Conservation (phyloP, 495 filamentous ascomycete genomes). For the Trichoderma erinaceum region DNA sequence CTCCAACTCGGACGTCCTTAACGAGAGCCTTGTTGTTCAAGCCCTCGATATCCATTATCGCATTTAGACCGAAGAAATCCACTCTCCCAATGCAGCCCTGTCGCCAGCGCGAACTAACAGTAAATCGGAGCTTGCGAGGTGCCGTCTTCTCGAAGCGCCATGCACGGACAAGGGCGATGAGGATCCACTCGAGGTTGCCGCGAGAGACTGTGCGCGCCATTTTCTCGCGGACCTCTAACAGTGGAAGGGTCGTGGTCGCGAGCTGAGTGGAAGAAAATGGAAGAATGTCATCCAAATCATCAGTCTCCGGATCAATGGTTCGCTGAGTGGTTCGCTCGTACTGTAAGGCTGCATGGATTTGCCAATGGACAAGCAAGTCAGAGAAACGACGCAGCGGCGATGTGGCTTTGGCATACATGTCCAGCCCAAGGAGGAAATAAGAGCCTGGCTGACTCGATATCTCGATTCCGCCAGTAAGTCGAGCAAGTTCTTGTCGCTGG, state of each 20-base stretch:
- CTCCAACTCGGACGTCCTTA: slow-evolving; percentile 38
- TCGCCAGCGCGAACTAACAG: slow-evolving; percentile 29
- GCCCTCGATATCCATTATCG: slow-evolving; percentile 26
- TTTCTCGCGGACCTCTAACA: slow-evolving; percentile 45
- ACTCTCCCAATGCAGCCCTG: slow-evolving; percentile 26
- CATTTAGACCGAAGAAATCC: slow-evolving; percentile 36
- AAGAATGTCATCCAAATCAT: slow-evolving; percentile 35
- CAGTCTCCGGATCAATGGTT: slow-evolving; percentile 33
- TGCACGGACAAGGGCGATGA: slow-evolving; percentile 66
- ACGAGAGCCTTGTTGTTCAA: slow-evolving; percentile 29
- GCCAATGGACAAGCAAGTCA: slow-evolving; percentile 85
- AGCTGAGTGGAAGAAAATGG: slow-evolving; percentile 57
- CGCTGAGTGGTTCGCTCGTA: slow-evolving; percentile 55
- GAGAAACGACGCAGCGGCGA: slow-evolving; percentile 78
- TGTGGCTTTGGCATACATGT: slow-evolving; percentile 72
- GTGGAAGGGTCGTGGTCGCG: slow-evolving; percentile 43
- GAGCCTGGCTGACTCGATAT: slow-evolving; percentile 44
- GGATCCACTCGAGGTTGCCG: slow-evolving; percentile 47
- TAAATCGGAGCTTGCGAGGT: slow-evolving; percentile 56
- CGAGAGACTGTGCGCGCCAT: slow-evolving; percentile 17
- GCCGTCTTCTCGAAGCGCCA: slow-evolving; percentile 61
- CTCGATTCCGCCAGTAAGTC: slow-evolving; percentile 48
- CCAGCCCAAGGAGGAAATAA: slow-evolving; percentile 56
- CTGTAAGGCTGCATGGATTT: slow-evolving; percentile 76
- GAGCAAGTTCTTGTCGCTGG: slow-evolving; percentile 57